Conservation (phyloP, 108 stramenopile genomes). For the Nannochloropsis salina region DNA sequence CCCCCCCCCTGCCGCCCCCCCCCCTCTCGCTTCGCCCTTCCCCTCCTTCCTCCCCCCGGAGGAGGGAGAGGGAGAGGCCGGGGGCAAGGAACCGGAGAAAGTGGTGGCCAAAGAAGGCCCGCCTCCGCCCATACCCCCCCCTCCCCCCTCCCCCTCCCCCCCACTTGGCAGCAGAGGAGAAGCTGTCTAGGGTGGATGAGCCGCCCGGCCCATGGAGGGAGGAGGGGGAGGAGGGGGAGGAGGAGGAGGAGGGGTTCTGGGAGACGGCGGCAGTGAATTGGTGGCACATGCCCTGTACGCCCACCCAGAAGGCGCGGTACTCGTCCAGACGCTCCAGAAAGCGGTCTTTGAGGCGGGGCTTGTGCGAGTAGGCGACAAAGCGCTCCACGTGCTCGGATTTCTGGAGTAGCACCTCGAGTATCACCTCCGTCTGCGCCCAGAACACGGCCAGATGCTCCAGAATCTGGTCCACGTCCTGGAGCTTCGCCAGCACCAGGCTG, state of each 20-base stretch:
- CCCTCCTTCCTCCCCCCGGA: constrained; percentile 6
- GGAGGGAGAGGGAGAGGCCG: too few species aligned
- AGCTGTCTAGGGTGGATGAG: background rate
- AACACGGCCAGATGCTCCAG: constrained; percentile 53
- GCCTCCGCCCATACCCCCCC: background rate
- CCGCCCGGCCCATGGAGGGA: background rate
- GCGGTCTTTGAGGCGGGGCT: constrained; percentile 51
- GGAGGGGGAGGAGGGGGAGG: background rate
- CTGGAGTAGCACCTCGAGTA: constrained; percentile 49
- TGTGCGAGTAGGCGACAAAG: constrained; percentile 50
- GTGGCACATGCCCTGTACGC: constrained; percentile 42
- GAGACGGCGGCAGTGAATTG: constrained; percentile 4
- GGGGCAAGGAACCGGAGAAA: too few species aligned
- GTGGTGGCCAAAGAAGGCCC: background rate
- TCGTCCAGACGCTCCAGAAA: constrained; percentile 52
- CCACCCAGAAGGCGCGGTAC: constrained; percentile 55
- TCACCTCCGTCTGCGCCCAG: constrained; percentile 57
- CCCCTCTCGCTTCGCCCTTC: background rate
- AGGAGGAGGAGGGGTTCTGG: too few species aligned
- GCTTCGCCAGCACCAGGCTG: constrained; percentile 27
- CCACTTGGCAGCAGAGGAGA: background rate
- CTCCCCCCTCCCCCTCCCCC: background rate
- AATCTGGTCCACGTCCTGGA: constrained; percentile 48
- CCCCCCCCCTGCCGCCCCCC: background rate
- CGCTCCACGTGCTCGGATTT: constrained; percentile 56